Percentiles rank a stretch among this genome's conserved stretches.
These are phyloP conservation scores for Termitomyces sp. DNA, from an alignment of 768 basidiomycete genomes.

Conservation along the genomic window DNA sequence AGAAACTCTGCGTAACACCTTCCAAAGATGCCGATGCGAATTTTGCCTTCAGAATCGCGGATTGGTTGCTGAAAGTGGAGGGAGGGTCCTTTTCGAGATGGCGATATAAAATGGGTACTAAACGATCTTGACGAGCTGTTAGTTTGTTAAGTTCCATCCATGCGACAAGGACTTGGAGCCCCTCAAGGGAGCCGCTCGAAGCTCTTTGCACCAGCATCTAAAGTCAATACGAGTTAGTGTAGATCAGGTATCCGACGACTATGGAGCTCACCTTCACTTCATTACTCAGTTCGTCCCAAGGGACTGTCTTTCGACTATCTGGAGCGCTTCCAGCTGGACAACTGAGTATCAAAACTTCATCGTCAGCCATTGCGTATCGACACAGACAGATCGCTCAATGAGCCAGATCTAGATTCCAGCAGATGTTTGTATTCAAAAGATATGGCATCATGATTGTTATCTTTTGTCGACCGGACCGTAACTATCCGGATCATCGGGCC, in stretches of 20 bases:
- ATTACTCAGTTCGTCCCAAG: constrained; percentile 6
- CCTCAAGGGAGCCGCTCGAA: constrained; percentile 1
- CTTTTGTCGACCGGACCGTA: neutral
- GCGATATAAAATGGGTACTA: constrained; percentile 2
- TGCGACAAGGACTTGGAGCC: constrained; percentile 4
- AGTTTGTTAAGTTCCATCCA: constrained; percentile 10
- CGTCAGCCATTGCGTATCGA: neutral
- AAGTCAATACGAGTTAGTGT: neutral
- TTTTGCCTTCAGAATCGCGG: neutral
- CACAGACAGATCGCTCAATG: neutral
- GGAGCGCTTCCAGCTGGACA: constrained; percentile 1
- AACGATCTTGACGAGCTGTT: constrained; percentile 5
- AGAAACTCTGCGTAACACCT: constrained; percentile 2
- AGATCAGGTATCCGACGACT: neutral
- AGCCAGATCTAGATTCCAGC: no score
- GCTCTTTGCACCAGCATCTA: constrained; percentile 1
- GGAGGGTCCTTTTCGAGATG: constrained; percentile 1
- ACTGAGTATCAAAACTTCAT: neutral
- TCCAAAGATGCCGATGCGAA: constrained; percentile 1
- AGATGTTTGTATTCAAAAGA: no score
- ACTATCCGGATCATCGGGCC: no score
- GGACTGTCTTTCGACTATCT: neutral
- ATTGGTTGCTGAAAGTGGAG: neutral
- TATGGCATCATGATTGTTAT: neutral
- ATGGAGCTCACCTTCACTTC: neutral